Percentiles rank a stretch among this genome's conserved stretches.
These are phyloP conservation scores for Citrullus colocynthis DNA, from an alignment of 306 rosid genomes.

Conservation along the genomic window DNA sequence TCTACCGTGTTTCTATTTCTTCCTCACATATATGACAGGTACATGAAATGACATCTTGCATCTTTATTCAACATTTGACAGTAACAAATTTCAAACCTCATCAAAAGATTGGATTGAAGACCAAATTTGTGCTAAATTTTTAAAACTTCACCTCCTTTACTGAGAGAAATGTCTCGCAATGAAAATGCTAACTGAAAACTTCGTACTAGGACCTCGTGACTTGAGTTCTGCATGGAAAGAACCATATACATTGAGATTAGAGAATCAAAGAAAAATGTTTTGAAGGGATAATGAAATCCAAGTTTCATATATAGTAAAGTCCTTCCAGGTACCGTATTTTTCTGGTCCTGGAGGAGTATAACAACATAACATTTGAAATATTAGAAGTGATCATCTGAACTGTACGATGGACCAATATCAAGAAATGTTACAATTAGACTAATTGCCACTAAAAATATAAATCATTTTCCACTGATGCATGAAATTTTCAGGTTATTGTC, in stretches of 20 bases:
- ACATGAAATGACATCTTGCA: not conserved
- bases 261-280: not conserved
- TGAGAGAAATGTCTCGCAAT: slow-evolving; percentile 59
- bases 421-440: not conserved
- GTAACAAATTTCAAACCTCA: not conserved
- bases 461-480: not conserved
- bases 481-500: too few relatives aligned
- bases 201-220: slow-evolving; percentile 59
- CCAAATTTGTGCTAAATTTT: not conserved
- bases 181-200: slow-evolving; percentile 89
- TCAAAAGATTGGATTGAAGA: not conserved
- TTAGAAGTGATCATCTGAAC: not conserved
- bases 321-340: not conserved
- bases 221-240: slow-evolving; percentile 51
- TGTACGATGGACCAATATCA: not conserved
- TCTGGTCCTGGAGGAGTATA: not conserved
- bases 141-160: slow-evolving; percentile 46
- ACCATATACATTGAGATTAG: not conserved
- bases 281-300: not conserved
- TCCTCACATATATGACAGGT: not conserved
- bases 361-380: not conserved
- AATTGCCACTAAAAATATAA: not conserved
- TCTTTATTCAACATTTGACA: not conserved
- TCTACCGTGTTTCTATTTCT: not conserved
- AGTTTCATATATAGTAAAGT: not conserved